Base-by-base conservation (phyloP, 2,329 filamentous ascomycete species). In the Colletotrichum sp. region DNA sequence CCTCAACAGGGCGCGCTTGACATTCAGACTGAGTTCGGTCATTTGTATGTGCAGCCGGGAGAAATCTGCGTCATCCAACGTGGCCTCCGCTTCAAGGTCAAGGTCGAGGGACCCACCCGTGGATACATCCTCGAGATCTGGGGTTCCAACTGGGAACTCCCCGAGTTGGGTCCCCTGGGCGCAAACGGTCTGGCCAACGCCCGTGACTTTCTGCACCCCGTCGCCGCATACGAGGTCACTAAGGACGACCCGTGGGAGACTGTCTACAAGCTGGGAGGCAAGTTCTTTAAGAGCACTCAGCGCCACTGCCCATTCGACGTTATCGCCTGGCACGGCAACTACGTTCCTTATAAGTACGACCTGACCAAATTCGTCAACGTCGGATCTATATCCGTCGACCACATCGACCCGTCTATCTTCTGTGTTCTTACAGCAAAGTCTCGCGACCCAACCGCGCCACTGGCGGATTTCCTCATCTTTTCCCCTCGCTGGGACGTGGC, bases 301-400 rank as follows among this genome's bases (percentile, higher is more conserved):
- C 86, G 86, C 26, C 93, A 94, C 81, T 92, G 89, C 4, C 93
- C 93, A 0, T 95, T 94, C 80, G 93, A 95, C 78, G 93, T 94
- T 2, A 91, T 94, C 1, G 93, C 92, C 3, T 94, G 93, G 93
- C 92, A 94, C 79, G 93, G 93, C n/a, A 92, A 90, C 68, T 93
- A 94, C 79, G 91, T 91, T 70, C 89, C 89, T 0, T 90, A 88
- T 83, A 91, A 91, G 81, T 91, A 91, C 80, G 89, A 89, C 67
- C 81, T 91, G 6, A 89, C 88, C 9, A 90, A 89, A 73, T 85
- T 93, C 86, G 81, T 93, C 88, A 89, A 89, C 84, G 83, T 91
- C 82, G 92, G 90, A 67, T 88, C 87, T 77, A 89, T 91, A 67
- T 89, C 87, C 9, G 89, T 88, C 79, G 92, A 94, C 80, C 93